A percentile compares a stretch with the other conserved stretches of the same genome.
Conservation (phyloP, 768 basidiomycete species). For the Calocybe cyanea region DNA sequence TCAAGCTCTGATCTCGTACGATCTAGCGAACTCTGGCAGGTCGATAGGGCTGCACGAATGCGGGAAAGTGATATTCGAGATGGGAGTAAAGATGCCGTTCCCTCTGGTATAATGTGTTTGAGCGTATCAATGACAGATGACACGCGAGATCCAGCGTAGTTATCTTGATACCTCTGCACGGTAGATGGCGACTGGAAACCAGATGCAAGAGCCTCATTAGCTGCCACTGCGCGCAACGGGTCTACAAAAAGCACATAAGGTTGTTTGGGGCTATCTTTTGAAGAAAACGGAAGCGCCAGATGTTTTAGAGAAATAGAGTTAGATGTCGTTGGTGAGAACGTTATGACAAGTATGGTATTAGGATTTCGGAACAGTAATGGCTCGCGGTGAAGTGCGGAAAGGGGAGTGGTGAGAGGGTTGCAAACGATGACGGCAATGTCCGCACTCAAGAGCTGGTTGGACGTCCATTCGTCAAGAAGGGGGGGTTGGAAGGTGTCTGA, state of each 20-base stretch:
- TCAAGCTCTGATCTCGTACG: slow-evolving; percentile 31
- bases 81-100: slow-evolving; percentile 7
- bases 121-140: slow-evolving; percentile 44
- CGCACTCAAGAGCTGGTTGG: slow-evolving; percentile 33
- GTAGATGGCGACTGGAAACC: slow-evolving; percentile 42
- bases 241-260: slow-evolving; percentile 46
- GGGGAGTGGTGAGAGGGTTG: slow-evolving; percentile 54
- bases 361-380: slow-evolving; percentile 30
- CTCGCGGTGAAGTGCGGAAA: slow-evolving; percentile 32
- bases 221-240: slow-evolving; percentile 54
- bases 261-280: slow-evolving; percentile 11
- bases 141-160: slow-evolving; percentile 56
- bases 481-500: slow-evolving; percentile 6
- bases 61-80: slow-evolving; percentile 33
- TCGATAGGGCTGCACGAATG: slow-evolving; percentile 35
- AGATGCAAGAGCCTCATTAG: slow-evolving; percentile 43
- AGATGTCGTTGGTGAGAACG: slow-evolving; percentile 24
- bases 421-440: slow-evolving; percentile 64
- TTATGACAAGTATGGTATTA: slow-evolving; percentile 43
- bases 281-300: slow-evolving; percentile 7
- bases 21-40: slow-evolving; percentile 29
- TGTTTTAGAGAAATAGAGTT: slow-evolving; percentile 9
- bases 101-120: slow-evolving; percentile 18
- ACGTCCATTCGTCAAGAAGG: slow-evolving; percentile 6
- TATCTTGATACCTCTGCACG: slow-evolving; percentile 64